Conservation (phyloP, 2,329 filamentous ascomycete species). For the Torrubiellomyces zombiae region DNA sequence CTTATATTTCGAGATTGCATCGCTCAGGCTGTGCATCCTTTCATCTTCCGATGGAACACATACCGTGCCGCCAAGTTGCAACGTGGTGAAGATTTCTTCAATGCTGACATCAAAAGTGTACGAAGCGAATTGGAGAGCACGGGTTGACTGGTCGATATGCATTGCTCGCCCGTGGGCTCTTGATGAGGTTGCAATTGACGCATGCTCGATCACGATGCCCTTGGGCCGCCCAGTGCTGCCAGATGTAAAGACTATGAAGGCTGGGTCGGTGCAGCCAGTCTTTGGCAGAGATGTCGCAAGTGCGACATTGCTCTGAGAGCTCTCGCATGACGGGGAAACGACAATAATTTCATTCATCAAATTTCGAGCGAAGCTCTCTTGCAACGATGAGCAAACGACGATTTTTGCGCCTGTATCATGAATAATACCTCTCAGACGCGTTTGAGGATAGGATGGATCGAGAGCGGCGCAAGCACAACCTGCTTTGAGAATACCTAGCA, state of each 20-base stretch:
- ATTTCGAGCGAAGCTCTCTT: not conserved
- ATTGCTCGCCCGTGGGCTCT: not conserved
- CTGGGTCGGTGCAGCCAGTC: conserved; percentile 1
- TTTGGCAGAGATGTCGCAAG: no score
- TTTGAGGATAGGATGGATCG: conserved; percentile 3
- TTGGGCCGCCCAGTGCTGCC: conserved; percentile 3
- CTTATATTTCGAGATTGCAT: not conserved
- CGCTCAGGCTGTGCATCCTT: conserved; percentile 1
- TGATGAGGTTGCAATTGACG: conserved; percentile 1
- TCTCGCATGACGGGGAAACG: no score
- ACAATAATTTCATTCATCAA: not conserved
- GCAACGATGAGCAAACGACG: not conserved
- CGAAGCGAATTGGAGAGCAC: conserved; percentile 3
- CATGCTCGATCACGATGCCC: conserved; percentile 2
- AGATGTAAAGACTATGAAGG: conserved; percentile 4
- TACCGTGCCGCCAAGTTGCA: conserved; percentile 3
- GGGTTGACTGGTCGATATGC: not conserved
- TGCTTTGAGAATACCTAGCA: conserved; percentile 7
- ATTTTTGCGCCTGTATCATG: not conserved
- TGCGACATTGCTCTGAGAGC: no score
- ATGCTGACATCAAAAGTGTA: conserved; percentile 5
- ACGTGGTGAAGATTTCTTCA: conserved; percentile 1
- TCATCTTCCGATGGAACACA: conserved; percentile 5
- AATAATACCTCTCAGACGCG: not conserved
- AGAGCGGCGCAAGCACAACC: conserved; percentile 6